Conservation (phyloP, 768 basidiomycete species). For the Tricholoma hemisulphureum region DNA sequence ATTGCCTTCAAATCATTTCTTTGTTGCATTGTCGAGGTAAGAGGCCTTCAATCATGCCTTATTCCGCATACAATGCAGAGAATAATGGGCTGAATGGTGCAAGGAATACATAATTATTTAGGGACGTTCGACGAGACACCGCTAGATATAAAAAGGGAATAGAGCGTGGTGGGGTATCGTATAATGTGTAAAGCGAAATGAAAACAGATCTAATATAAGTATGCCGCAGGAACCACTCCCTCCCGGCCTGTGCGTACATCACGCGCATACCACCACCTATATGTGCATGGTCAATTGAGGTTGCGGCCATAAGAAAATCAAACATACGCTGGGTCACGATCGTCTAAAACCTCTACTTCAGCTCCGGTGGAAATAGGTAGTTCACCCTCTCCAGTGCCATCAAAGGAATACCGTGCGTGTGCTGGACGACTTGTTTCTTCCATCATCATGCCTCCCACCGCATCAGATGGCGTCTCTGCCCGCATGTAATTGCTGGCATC, state of each 20-base stretch:
- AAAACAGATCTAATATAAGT: constrained; percentile 67
- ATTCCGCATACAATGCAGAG: too few species aligned
- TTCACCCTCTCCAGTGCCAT: constrained; percentile 77
- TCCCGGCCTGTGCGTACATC: constrained; percentile 77
- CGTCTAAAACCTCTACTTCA: constrained; percentile 76
- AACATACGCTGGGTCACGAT: constrained; percentile 75
- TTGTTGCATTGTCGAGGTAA: too few species aligned
- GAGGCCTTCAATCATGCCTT: too few species aligned
- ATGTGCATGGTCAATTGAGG: constrained; percentile 9
- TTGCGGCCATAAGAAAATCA: background rate
- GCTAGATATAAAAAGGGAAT: constrained; percentile 4
- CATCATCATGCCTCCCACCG: constrained; percentile 56
- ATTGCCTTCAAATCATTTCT: background rate
- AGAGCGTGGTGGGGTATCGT: constrained; percentile 22
- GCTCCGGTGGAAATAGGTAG: constrained; percentile 64
- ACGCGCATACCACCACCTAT: constrained; percentile 93
- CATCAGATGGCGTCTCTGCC: constrained; percentile 80
- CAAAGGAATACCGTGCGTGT: constrained; percentile 81
- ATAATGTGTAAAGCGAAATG: constrained; percentile 36
- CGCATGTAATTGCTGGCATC: constrained; percentile 78
- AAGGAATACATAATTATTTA: background rate
- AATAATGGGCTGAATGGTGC: background rate
- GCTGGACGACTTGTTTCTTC: constrained; percentile 75
- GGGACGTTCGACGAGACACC: background rate
- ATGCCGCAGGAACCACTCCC: constrained; percentile 90